Base-by-base conservation (phyloP, 177 flowering plant genomes). In the Tripterygium wilfordii region DNA sequence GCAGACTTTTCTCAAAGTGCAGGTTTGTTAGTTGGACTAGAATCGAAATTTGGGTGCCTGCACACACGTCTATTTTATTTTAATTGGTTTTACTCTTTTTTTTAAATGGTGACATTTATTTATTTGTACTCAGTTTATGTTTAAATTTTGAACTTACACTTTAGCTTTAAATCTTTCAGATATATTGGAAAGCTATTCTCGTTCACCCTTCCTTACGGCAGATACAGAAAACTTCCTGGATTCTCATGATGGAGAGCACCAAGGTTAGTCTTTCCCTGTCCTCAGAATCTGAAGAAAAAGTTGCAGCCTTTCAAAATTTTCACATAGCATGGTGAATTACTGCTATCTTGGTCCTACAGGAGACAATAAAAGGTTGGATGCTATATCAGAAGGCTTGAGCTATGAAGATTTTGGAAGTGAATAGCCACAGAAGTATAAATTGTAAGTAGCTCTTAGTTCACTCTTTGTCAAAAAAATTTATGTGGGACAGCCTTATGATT, bases 1-100 rank as follows among this genome's bases (percentile, higher is more conserved):
- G 82, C 83, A 5, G 81, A 78, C 56, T 84, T 80, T 42, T 51
- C 80, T 47, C 80, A 75, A 50, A 79, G 78, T 59, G 66, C 95
- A 42, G 95, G 92, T 89, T 40, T 35, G 15, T 5, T 4, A 2
- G 15, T 19, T 38, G 22, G 5, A 17, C 21, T 15, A 16, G 20
- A 3, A 3, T 2, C 10, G 21, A 6, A n/a, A n/a, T n/a, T n/a
- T n/a, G n/a, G n/a, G n/a, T n/a, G n/a, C n/a, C n/a, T 2, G n/a
- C 42, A 38, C 18, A 10, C 21, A 2, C 2, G 22, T n/a, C n/a
- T n/a, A n/a, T n/a, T n/a, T n/a, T n/a, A n/a, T n/a, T n/a, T n/a
- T n/a, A n/a, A n/a, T n/a, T n/a, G n/a, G n/a, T n/a, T 21, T 15
- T 38, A 21, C 36, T 9, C 9, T 5, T 5, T 12, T 32, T 32